Conservation (phyloP, 2,329 filamentous ascomycete genomes). For the Fusarium sp. region DNA sequence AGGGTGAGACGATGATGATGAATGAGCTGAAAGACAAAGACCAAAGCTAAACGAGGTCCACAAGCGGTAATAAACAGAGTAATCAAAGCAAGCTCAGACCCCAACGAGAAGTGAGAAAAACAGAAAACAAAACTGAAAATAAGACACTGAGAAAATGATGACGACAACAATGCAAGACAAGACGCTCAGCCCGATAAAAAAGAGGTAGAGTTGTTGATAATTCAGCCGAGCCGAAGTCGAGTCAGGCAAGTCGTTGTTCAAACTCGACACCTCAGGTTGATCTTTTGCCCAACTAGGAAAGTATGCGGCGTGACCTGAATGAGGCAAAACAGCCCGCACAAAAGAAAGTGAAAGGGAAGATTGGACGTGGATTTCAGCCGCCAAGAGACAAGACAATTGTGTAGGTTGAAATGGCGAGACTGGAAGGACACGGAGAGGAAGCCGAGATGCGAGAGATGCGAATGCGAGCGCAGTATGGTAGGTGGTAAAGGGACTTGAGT, state of each 20-base stretch:
- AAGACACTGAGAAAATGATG: conserved; percentile 8
- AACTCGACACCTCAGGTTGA: conserved; percentile 43
- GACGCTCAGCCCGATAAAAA: conserved; percentile 11
- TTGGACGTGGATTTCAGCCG: neutral
- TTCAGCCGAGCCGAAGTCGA: conserved; percentile 20
- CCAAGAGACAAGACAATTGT: neutral
- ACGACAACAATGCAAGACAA: conserved; percentile 14
- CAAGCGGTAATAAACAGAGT: conserved; percentile 6
- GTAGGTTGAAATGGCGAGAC: conserved; percentile 18
- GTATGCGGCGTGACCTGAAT: conserved; percentile 8
- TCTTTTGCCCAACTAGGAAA: conserved; percentile 29
- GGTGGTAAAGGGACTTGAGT: conserved; percentile 1
- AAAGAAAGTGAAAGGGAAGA: neutral
- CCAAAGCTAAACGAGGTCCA: conserved; percentile 8
- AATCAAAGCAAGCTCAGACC: conserved; percentile 19
- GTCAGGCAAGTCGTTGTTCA: conserved; percentile 29
- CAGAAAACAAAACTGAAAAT: conserved; percentile 3
- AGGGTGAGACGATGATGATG: conserved; percentile 15
- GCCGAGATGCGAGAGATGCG: conserved; percentile 10
- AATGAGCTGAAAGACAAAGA: conserved; percentile 9
- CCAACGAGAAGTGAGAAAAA: conserved; percentile 2
- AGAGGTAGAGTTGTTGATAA: conserved; percentile 15
- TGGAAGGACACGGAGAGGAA: conserved; percentile 13
- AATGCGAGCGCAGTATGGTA: neutral
- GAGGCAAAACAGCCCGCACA: conserved; percentile 6